Evolutionary conservation across 2,329 filamentous ascomycete genomes (phyloP), one percentile per base, ranked within the genome.

Genomic region (Stylonectria norvegica): DNA sequence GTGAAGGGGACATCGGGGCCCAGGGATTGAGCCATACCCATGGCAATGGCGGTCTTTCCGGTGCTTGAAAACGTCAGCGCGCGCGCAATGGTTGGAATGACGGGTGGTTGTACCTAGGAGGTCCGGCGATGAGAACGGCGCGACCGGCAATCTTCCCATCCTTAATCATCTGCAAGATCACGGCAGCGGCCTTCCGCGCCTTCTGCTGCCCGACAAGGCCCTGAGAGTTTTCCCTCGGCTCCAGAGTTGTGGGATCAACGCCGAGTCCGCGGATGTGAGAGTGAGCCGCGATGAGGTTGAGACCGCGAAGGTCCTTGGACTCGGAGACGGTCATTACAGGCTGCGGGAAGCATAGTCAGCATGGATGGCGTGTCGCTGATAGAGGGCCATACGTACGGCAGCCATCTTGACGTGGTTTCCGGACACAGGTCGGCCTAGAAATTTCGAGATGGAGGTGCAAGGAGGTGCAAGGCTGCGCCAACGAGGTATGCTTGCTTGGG

Each of bases 121-220:
- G 93, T 0, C 93, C 93, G 34, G 93, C 91, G 58, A 98, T 95
- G 56, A 98, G 73, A 20, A 96, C 87, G 22, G 93, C 93, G 59
- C 91, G 83, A 38, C 93, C 93, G 43, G 93, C 93, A 70, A 98
- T 97, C 75, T 96, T 97, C 60, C 91, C 91, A 62, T 96, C 89
- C 71, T 95, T 96, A 58, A 95, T 94, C 93, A 98, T 98, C 72
- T 95, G 89, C 47, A 98, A 72, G 57, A 98, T 95, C 34, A 98
- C 86, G 1, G 91, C 93, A 3, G 93, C 93, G 8, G 93, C 93
- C 69, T 96, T 97, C 45, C 93, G 84, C 41, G 93, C 93, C 73
- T 95, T 95, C 60, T 94, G 85, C 69, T 98, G 93, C 32, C 93
- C 93, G 7, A 98, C 91, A 5, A 98, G 80, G 23, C 93, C 93